Base-by-base conservation (phyloP, 306 rosid genomes). In the Erythrophleum fordii region DNA sequence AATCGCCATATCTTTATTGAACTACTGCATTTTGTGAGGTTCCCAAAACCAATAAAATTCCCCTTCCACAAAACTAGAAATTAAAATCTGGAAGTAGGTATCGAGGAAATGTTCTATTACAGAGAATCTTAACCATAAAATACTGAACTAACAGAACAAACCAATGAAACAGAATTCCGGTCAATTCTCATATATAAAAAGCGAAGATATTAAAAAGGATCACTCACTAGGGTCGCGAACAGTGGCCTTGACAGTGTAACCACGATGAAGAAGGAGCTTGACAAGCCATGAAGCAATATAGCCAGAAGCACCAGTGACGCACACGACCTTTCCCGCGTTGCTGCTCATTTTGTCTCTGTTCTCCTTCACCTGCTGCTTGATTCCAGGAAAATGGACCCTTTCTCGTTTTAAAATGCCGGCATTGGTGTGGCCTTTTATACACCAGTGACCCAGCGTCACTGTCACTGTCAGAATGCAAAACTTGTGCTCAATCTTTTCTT, bases 261-360 rank as follows among this genome's bases (percentile, higher is more conserved):
- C 89, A 29, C 85, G 84, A 22, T 72, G 68, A 16, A 89, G 83
- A 16, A 89, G 89, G 23, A 83, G 68, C 71, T 87, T 89, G 34
- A 87, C 91, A 0, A 88, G 79, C 88, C 90, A 88, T 31, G 92
- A 89, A 17, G 92, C 92, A 3, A 86, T 86, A 37, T 68, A 68
- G 6, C 73, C 73, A 68, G 73, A 68, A 41, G 35, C 73, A 68
- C 73, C 73, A 23, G 73, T 68, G 9, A 68, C 73, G 28, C 73
- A 68, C 11, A 68, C 73, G 11, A 68, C 5, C 53, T 68, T 68
- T 6, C 53, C 73, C 1, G 53, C 73, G 11, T 39, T 68, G n/a
- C 2, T 68, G 34, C 35, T 68, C 73, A 68, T 68, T 12, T 20
- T 68, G 20, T 5, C 51, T 66, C 12, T 1, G 4, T 28, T 28